Conservation (phyloP, 2,329 filamentous ascomycete species). For the Sporothrix variecibatus region DNA sequence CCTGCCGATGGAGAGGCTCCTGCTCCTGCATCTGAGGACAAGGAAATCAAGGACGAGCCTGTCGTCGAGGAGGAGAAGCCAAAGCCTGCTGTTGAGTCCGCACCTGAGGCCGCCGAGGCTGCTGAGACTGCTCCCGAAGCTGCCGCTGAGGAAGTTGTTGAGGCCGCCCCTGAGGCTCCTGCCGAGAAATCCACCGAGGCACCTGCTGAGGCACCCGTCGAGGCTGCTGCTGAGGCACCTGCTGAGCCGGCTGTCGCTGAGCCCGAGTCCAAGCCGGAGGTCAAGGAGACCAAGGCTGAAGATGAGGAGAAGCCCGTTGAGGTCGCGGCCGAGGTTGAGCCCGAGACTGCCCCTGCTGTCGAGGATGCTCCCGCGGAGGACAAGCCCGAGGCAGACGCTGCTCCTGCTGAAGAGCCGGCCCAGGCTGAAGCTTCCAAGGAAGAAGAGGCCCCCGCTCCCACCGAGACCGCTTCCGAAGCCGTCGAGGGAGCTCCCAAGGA, state of each 20-base stretch:
- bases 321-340: not conserved
- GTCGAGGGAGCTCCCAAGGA: conserved; percentile 19
- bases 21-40: not conserved
- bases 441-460: not conserved
- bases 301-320: not conserved
- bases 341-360: not conserved
- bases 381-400: not conserved
- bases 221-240: not conserved
- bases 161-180: not conserved
- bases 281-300: not conserved
- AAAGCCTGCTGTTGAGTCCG: not conserved
- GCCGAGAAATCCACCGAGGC: not conserved
- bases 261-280: not conserved
- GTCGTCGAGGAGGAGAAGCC: not conserved
- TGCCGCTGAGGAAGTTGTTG: not conserved
- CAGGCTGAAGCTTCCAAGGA: not conserved
- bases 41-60: not conserved
- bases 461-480: not conserved
- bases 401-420: not conserved
- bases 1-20: not conserved
- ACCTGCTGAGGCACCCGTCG: not conserved
- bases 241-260: not conserved
- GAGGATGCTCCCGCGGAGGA: not conserved
- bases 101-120: not conserved
- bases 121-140: not conserved